Percentiles rank a stretch among this genome's conserved stretches.
These are phyloP conservation scores for Diutina scorzettiae DNA, from an alignment of 1,139 yeast species.

Conservation along the genomic window DNA sequence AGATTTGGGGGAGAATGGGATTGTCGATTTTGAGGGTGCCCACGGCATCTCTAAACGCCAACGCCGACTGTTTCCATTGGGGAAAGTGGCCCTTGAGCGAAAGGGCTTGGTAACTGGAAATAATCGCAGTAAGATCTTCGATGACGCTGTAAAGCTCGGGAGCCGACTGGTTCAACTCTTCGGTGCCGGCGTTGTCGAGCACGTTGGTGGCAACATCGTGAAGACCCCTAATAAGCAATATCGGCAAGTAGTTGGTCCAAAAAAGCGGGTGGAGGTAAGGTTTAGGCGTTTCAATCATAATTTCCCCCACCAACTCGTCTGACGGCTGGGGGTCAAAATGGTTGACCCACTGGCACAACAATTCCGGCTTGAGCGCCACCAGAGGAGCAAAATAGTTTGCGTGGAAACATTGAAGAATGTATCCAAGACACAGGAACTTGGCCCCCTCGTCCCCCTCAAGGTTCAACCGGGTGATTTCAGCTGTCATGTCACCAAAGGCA, in stretches of 20 bases:
- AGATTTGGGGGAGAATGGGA: conserved; percentile 26
- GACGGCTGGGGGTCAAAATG: conserved; percentile 53
- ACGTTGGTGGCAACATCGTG: conserved; percentile 42
- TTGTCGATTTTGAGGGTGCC: conserved; percentile 13
- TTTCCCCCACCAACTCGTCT: conserved; percentile 31
- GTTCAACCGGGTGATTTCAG: conserved; percentile 10
- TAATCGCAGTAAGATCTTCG: conserved; percentile 31
- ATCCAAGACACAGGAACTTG: conserved; percentile 20
- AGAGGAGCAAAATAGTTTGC: conserved; percentile 34
- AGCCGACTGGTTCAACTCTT: conserved; percentile 18
- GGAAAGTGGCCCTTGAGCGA: conserved; percentile 31
- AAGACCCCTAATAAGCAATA: conserved; percentile 51
- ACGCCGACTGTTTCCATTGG: conserved; percentile 39
- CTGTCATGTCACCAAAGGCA: conserved; percentile 17
- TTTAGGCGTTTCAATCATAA: conserved; percentile 28
- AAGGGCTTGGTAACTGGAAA: conserved; percentile 30
- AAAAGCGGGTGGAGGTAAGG: conserved; percentile 47
- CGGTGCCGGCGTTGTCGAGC: conserved; percentile 23
- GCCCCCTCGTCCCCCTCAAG: conserved; percentile 8
- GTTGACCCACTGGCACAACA: conserved; percentile 51
- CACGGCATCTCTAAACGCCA: conserved; percentile 36
- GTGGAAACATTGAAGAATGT: conserved; percentile 45
- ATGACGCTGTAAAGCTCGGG: conserved; percentile 28
- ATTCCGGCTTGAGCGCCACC: conserved; percentile 24
- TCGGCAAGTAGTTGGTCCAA: conserved; percentile 51